Conservation (phyloP, 2,329 filamentous ascomycete species). For the Ascochyta clinopodiicola region DNA sequence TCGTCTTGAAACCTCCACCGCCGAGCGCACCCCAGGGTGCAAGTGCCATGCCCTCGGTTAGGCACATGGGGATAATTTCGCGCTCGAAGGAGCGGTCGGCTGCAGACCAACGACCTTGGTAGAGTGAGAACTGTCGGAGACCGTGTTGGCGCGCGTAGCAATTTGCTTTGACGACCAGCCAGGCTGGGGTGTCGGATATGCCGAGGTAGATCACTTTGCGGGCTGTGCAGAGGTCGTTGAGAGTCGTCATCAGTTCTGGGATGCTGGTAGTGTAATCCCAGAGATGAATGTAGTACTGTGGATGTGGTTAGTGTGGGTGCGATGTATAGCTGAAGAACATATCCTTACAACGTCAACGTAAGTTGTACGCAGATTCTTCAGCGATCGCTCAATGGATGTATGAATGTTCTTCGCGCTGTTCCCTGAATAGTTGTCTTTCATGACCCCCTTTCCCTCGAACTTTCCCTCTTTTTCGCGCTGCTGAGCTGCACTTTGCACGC, state of each 20-base stretch:
- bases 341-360: constrained; percentile 64
- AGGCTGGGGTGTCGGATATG: constrained; percentile 52
- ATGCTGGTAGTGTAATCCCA: constrained; percentile 53
- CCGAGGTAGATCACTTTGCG: constrained; percentile 56
- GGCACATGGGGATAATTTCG: constrained; percentile 72
- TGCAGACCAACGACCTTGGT: constrained; percentile 70
- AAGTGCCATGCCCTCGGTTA: constrained; percentile 67
- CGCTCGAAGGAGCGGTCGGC: constrained; percentile 70
- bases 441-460: constrained; percentile 14
- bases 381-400: constrained; percentile 25
- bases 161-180: constrained; percentile 38
- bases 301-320: constrained; percentile 35
- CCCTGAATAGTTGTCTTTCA: constrained; percentile 32
- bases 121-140: constrained; percentile 57
- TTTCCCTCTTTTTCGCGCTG: constrained; percentile 11
- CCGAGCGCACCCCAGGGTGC: constrained; percentile 63
- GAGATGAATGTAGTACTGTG: constrained; percentile 45
- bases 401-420: constrained; percentile 36
- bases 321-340: constrained; percentile 38
- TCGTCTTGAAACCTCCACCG: constrained; percentile 52
- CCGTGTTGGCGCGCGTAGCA: constrained; percentile 50
- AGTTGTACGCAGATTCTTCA: constrained; percentile 56
- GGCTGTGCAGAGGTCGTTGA: constrained; percentile 49
- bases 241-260: constrained; percentile 52
- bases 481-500: constrained; percentile 10